These are phyloP conservation scores for Fremontodendron californicum DNA, from an alignment of 345 rosid genomes.

Conservation along the genomic window DNA sequence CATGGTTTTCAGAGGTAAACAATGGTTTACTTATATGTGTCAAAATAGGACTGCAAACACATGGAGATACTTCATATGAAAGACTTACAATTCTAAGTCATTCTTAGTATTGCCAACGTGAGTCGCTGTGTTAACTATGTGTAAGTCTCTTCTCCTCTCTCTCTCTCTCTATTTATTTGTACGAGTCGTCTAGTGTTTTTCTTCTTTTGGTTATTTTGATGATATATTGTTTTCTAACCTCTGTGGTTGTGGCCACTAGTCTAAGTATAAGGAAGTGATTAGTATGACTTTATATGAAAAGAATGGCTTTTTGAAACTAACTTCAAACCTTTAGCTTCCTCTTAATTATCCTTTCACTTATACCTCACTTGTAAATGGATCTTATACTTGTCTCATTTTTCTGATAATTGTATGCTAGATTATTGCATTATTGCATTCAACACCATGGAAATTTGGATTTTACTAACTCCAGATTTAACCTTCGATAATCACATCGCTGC, in stretches of 20 bases:
- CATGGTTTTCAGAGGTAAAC: neutral
- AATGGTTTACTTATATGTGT: neutral
- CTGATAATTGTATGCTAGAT: neutral
- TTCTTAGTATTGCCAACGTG: neutral
- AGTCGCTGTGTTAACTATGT: neutral
- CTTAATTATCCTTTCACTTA: neutral
- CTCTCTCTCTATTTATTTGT: neutral
- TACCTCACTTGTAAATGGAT: neutral
- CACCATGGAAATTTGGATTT: neutral
- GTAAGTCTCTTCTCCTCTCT: neutral
- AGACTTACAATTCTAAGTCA: neutral
- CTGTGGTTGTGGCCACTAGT: neutral
- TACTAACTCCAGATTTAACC: neutral
- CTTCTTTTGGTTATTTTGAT: neutral
- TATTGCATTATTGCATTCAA: neutral
- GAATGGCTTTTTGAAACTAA: neutral
- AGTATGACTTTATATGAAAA: neutral
- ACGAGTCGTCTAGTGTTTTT: neutral
- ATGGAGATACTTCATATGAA: neutral
- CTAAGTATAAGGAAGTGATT: neutral
- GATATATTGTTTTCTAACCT: neutral
- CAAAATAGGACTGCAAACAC: neutral
- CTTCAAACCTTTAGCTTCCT: neutral
- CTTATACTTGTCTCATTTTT: neutral
- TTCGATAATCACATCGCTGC: neutral